Base-by-base conservation (phyloP, 805 yeast genomes). In the Lachancea meyersii region DNA sequence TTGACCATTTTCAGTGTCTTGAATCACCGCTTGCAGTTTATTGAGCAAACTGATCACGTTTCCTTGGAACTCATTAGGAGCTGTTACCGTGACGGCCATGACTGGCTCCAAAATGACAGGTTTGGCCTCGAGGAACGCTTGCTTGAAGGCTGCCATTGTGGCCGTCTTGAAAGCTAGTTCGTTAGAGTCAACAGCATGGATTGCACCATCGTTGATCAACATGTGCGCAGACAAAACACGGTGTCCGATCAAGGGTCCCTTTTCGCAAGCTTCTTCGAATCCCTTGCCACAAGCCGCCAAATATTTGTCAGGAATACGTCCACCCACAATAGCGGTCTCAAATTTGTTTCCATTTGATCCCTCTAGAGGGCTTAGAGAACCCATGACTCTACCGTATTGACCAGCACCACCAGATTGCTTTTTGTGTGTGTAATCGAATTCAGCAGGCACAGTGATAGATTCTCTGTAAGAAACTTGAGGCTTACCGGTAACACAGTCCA, bases 351-450 rank as follows among this genome's bases (percentile, higher is more conserved):
- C 78, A 24, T 54, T 60, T 10, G 46, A 42, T 14, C 48, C 52
- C 40, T 76, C 84, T 37, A 76, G 61, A 42, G 88, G 79, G 5
- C 72, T 67, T 68, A 89, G 64, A 44, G 72, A 75, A 63, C 99
- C 97, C 66, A 88, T 83, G 59, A 91, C 96, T 71, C 89, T 82
- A 67, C 96, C 98, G 63, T 80, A 93, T 73, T 93, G 99, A 70
- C 99, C 99, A 52, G 97, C 95, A 77, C 99, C 99, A 67, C 99
- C 99, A 60, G 91, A 77, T 72, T 93, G 99, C 64, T 88, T 91
- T 77, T 93, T 93, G 73, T 91, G 97, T 22, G 96, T 83, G 70
- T 82, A 87, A 64, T 93, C 97, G 60, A 93, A 91, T 11, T 79
- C 72, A 23, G 91, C 75, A 32, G 85, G 70, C 2, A 75, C 63